Evolutionary conservation across 164 flowering plant species (phyloP).

Genomic region (Platanus orientalis): DNA sequence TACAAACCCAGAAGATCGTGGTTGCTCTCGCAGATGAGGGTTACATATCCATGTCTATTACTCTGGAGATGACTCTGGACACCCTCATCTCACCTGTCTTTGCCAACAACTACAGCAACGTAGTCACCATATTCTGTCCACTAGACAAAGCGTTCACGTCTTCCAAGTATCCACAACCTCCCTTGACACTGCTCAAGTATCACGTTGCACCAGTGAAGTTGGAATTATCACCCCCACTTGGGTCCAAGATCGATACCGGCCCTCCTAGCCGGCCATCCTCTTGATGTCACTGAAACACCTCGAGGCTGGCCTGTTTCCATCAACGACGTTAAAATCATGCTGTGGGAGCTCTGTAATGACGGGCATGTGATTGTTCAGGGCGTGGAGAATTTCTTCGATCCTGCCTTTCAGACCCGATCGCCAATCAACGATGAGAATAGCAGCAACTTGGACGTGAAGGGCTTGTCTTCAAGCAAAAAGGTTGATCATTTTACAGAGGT

Average conservation of each 20-base stretch:
- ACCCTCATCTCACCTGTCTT: not conserved
- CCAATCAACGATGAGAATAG: too few relatives aligned
- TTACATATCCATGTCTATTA: conserved; percentile 7
- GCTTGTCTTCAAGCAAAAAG: too few relatives aligned
- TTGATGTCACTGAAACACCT: not conserved
- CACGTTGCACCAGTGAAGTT: conserved; percentile 1
- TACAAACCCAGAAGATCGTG: not conserved
- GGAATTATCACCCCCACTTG: not conserved
- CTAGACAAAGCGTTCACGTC: not conserved
- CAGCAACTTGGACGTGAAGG: too few relatives aligned
- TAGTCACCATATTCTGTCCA: conserved; percentile 14
- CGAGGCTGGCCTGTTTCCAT: not conserved
- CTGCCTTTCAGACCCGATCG: conserved; percentile 7
- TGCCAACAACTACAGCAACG: not conserved
- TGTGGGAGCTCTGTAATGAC: conserved; percentile 15
- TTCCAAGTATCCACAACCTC: not conserved
- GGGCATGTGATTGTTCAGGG: conserved; percentile 13
- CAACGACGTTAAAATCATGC: conserved; percentile 9
- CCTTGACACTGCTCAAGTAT: not conserved
- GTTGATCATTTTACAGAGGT: too few relatives aligned
- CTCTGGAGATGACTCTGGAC: not conserved
- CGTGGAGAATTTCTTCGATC: conserved; percentile 13
- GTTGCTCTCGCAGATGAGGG: conserved; percentile 1
- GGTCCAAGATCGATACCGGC: conserved; percentile 14
- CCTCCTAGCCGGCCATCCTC: conserved; percentile 10